Base-by-base conservation (phyloP, 2,329 filamentous ascomycete genomes). In the Plectosphaerella cucumerina region DNA sequence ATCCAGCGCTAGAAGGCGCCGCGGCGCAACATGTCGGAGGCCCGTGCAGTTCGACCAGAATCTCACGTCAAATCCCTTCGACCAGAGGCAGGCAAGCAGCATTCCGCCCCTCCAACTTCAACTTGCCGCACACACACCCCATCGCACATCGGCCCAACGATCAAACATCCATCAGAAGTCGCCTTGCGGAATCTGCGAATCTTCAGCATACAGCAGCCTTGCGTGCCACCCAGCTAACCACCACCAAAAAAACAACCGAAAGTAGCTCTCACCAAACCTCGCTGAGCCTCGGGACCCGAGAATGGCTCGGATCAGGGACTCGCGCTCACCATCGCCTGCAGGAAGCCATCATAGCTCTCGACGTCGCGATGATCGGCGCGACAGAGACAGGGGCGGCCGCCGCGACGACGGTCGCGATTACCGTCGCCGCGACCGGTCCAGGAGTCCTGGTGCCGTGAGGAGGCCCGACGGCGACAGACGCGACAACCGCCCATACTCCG, bases 321-420 rank as follows among this genome's bases (percentile, higher is more conserved):
- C 80, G 74, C 80, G 89, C 88, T 93, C 89, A 92, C 89, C 89
- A 89, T 90, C 87, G 85, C 87, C 87, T 86, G 85, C 86, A 91
- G 88, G 87, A 84, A 90, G 87, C 80, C 85, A 88, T 68, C 80
- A 82, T 71, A 85, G 84, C 71, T 83, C 85, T 65, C 85, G 84
- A 74, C 87, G 83, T 65, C 80, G 78, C 62, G 78, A 80, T 68
- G 75, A 72, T 60, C 82, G 83, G 68, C 81, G 70, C 68, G 47
- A 43, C 23, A 41, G 21, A 18, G 21, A 48, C 9, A 42, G 39
- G 39, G 39, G 76, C 63, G 74, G 77, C 59, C 75, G 76, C 56
- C 71, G 75, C 54, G 72, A 76, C 62, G 71, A 73, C 57, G 70
- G 72, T 51, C 72, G 74, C 63, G 75, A 78, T 59, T 64, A 72